Base-by-base conservation (phyloP, 208 protist species). In the Acanthamoeba divionensis region DNA sequence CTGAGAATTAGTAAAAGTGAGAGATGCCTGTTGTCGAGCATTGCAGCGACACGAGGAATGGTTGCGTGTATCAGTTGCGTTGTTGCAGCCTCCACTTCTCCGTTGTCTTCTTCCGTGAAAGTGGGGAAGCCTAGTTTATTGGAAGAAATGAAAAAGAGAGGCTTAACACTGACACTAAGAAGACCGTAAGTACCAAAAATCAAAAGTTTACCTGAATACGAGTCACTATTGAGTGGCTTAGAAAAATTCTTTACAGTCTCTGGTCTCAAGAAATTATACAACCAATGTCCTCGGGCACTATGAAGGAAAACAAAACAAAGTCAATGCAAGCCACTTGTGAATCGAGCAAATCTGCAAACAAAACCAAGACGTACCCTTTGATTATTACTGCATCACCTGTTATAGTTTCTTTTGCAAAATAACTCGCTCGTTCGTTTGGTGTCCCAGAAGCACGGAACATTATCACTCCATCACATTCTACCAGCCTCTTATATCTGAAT, bases 211-310 rank as follows among this genome's bases (percentile, higher is more conserved):
- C 54, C 26, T 36, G 79, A 88, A 36, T 71, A 31, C 8, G 79
- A 44, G 24, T 88, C 79, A 45, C 79, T 88, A 36, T 88, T 88
- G 15, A 88, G 79, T 12, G 79, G 55, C n/a, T 41, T 12, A 9
- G 10, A 52, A 12, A 41, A 12, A 47, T 31, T 47, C 60, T 88
- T 88, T 36, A 88, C 79, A 36, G 57, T 33, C 26, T 88, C 79
- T 26, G 79, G 79, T 21, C 79, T 54, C 31, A 88, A 31, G 15
- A 88, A 88, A 69, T 88, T 88, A 45, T 88, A 88, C 0, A 88
- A 41, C 55, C 60, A 69, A 31, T 71, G 60, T 4, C 79, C 79
- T 41, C 79, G 33, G 18, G 38, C 79, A 29, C 60, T 88, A 31
- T 0, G 55, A 0, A 44, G 2, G 36, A 1, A 41, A 66, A 45